Base-by-base conservation (phyloP, 352 stramenopile genomes). In the Saprolegnia diclina region DNA sequence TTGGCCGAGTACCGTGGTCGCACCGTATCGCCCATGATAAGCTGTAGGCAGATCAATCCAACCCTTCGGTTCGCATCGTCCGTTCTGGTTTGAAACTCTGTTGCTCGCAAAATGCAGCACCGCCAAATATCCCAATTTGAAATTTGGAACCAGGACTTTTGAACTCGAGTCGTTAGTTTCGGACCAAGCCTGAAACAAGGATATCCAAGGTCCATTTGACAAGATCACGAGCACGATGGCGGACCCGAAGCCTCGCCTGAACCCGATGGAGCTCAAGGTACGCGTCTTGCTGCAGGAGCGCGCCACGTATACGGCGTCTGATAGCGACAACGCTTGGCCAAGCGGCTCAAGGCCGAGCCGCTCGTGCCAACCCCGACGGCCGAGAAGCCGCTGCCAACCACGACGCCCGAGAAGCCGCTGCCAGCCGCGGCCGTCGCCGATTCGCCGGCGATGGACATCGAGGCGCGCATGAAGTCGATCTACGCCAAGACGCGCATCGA, bases 181-280 rank as follows among this genome's bases (percentile, higher is more conserved):
- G n/a, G n/a, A n/a, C n/a, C n/a, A n/a, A n/a, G n/a, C n/a, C n/a
- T n/a, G n/a, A n/a, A n/a, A n/a, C n/a, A n/a, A n/a, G n/a, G n/a
- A n/a, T n/a, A n/a, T n/a, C n/a, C n/a, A n/a, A n/a, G n/a, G n/a
- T n/a, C n/a, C n/a, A n/a, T n/a, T n/a, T n/a, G n/a, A n/a, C n/a
- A n/a, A n/a, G n/a, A 65, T 38, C 13, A 52, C 13, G 32, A 53
- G 13, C 9, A n/a, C 3, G 14, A 32, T 45, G 35, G 21, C 10
- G 11, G 40, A 65, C 38, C 21, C 37, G 21, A 45, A 48, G 16
- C 11, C 26, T 11, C 35, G 57, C 14, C 48, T 65, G 2, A 65
- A 65, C 38, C 57, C 57, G 0, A 65, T 65, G 57, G 57, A 65
- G 57, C 40, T 65, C 14, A 65, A 65, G 57, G 57, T 65, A 11